These are phyloP conservation scores for Daedaleopsis sinensis DNA, from an alignment of 768 basidiomycete genomes.

Conservation along the genomic window DNA sequence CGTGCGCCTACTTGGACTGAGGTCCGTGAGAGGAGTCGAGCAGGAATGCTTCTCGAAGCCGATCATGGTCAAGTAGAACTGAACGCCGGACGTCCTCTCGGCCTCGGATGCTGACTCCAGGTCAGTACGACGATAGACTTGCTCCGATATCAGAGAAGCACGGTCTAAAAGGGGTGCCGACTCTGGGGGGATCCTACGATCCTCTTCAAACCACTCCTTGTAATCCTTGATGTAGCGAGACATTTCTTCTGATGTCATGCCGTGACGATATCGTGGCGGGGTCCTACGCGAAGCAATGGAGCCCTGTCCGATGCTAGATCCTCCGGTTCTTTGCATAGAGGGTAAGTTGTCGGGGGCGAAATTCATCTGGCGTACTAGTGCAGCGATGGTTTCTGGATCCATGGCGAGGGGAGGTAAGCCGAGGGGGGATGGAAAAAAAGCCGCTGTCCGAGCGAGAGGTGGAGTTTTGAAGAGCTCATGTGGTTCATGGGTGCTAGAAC, in stretches of 20 bases:
- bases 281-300: neutral
- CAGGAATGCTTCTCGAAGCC: constrained; percentile 21
- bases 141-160: constrained; percentile 9
- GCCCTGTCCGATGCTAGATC: neutral
- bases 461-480: neutral
- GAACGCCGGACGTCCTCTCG: constrained; percentile 1
- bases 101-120: neutral
- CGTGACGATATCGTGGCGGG: constrained; percentile 9
- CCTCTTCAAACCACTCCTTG: constrained; percentile 18
- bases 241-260: constrained; percentile 7
- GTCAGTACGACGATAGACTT: constrained; percentile 1
- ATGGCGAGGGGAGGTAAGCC: neutral
- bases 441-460: neutral
- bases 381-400: constrained; percentile 9
- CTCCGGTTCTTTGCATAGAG: neutral
- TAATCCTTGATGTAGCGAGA: constrained; percentile 13
- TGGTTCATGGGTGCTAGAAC: neutral
- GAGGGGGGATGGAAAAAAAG: neutral
- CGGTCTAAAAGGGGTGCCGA: constrained; percentile 6
- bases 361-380: neutral
- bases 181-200: constrained; percentile 14
- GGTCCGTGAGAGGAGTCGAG: constrained; percentile 9
- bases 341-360: neutral
- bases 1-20: constrained; percentile 8
- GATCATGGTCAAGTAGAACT: constrained; percentile 12